Percentiles rank a stretch among this genome's conserved stretches.
Conservation (phyloP, 75 land plant species). For the Chamaecyparis obtusa region DNA sequence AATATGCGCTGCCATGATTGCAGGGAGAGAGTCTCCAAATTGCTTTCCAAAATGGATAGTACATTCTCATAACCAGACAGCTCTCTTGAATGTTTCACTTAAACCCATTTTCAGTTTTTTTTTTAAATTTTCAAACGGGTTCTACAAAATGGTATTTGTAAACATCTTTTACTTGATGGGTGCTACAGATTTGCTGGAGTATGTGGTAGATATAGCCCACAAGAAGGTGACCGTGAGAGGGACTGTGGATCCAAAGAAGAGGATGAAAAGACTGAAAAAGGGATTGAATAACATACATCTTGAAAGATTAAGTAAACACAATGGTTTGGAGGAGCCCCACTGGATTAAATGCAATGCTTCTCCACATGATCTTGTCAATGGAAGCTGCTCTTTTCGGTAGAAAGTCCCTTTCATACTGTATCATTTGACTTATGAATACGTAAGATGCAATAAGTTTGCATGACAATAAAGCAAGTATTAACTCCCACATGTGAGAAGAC, state of each 20-base stretch:
- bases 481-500: neutral
- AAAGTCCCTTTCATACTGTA: neutral
- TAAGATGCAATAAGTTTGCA: neutral
- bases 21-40: neutral
- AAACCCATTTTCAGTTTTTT: neutral
- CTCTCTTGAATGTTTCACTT: neutral
- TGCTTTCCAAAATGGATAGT: slow-evolving; percentile 5
- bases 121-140: neutral
- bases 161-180: neutral
- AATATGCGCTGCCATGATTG: neutral
- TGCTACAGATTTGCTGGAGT: neutral
- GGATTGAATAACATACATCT: neutral
- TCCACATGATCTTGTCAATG: neutral
- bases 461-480: neutral
- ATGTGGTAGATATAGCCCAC: neutral
- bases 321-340: neutral
- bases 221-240: slow-evolving; percentile 7
- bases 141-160: neutral
- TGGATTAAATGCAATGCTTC: neutral
- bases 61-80: neutral
- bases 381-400: neutral
- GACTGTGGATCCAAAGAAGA: slow-evolving; percentile 8
- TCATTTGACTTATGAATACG: neutral
- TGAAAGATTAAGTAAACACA: neutral
- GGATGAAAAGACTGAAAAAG: neutral